Evolutionary conservation across 345 rosid species (phyloP).

Genomic region (Lepidium didymum): DNA sequence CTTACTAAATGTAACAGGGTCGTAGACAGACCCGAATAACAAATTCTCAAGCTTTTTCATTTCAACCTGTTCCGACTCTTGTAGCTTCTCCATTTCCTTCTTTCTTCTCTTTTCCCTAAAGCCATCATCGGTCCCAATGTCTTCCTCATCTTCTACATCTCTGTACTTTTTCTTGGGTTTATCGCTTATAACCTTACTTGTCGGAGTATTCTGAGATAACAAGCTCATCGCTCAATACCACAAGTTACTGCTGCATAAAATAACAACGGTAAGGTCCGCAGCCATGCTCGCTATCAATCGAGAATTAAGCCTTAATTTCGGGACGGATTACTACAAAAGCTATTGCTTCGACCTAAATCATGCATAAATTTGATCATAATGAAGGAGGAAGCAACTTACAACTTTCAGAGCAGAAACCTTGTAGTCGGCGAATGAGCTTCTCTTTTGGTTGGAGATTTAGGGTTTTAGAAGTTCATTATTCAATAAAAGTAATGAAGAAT

Average conservation of each 20-base stretch:
- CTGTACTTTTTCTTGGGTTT: slow-evolving; percentile 17
- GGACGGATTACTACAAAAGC: neutral
- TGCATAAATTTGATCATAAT: neutral
- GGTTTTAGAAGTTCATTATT: slow-evolving; percentile 20
- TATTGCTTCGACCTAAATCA: neutral
- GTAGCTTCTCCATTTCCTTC: slow-evolving; percentile 41
- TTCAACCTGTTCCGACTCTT: slow-evolving; percentile 48
- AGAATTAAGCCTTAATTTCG: neutral
- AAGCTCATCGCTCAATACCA: slow-evolving; percentile 38
- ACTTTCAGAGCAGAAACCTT: slow-evolving; percentile 1
- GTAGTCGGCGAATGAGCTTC: slow-evolving; percentile 18
- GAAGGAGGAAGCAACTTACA: slow-evolving; percentile 9
- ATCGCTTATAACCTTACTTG: slow-evolving; percentile 32
- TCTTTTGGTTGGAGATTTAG: slow-evolving; percentile 5
- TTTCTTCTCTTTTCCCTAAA: slow-evolving; percentile 50
- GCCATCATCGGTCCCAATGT: slow-evolving; percentile 27
- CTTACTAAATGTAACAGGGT: slow-evolving; percentile 71
- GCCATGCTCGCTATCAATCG: neutral
- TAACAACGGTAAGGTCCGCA: slow-evolving; percentile 1
- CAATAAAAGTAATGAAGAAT: neutral
- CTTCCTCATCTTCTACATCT: slow-evolving; percentile 30
- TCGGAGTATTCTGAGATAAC: slow-evolving; percentile 56
- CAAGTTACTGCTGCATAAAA: neutral
- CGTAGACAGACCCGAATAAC: slow-evolving; percentile 71
- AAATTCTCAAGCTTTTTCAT: slow-evolving; percentile 67